Evolutionary conservation across 257 asterid species (phyloP), one percentile per base, ranked within the genome.

Genomic region (Verbena officinalis): DNA sequence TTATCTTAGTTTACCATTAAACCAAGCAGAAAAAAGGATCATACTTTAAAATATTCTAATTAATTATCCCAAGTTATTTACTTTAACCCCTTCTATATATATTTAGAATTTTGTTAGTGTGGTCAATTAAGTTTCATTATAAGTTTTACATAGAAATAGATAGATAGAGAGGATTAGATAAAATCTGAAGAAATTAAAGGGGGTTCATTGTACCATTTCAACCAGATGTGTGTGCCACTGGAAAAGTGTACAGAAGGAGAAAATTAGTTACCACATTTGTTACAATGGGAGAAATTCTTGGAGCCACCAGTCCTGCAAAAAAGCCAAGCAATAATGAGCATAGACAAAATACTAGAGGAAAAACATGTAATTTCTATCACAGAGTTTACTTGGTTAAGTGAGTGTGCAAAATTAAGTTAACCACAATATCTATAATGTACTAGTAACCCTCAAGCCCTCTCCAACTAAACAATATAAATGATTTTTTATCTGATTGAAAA

Each of bases 221-320:
- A n/a, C n/a, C n/a, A n/a, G 38, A 21, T 23, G 11, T 13, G 16
- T 57, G 48, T 46, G 10, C 1, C 6, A 49, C 7, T 0, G 22
- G 10, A 11, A 10, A 6, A 45, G 58, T 11, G 21, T 60, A 23
- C 21, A 15, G 3, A 31, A 40, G 58, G 55, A 49, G n/a, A 22
- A 24, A 31, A 55, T 24, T 36, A 62, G 81, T 75, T 60, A 86
- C 94, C 68, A 64, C 90, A 86, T 72, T 66, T 81, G 44, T 75
- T 48, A 62, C 94, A 86, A 46, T 86, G 94, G 61, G 81, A 77
- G 72, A 77, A 86, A 61, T 86, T 86, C 44, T 79, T 77, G 21
- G 51, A 69, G 57, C 94, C 90, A 9, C 94, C 94, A 65, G 75
- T 75, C 72, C 90, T 86, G 79, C 68, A 77, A 62, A 7, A 62